Evolutionary conservation across 1,284 basidiomycete species (phyloP), one percentile per base, ranked within the genome.

Genomic region (Ganoderma leucocontextum): DNA sequence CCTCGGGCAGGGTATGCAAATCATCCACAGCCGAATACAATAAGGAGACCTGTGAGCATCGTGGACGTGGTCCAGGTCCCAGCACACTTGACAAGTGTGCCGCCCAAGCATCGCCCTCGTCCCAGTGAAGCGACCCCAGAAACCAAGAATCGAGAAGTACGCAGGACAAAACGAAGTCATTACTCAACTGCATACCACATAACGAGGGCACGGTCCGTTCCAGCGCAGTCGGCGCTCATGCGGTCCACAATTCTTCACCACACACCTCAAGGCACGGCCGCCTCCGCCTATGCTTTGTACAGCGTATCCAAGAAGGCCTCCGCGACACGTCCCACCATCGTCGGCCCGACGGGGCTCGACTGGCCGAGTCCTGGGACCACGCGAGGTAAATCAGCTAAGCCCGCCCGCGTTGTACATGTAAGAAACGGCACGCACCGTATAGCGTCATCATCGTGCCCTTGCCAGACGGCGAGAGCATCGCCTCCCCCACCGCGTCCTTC

Each of bases 241-340:
- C 41, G 41, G 41, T 25, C 47, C 47, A 25, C 47, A 42, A 49
- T 22, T 22, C 47, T 25, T 22, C 4, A 12, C 47, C 47, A 25
- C 22, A 47, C 44, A 10, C 44, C n/a, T 47, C 44, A 5, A 9
- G n/a, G 44, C 44, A 8, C 44, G 19, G 44, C 44, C 22, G 12
- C 47, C 5, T 22, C 22, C 39, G 36, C 15, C 36, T 78, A 94
- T 22, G 92, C 92, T 81, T 94, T 91, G 82, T 95, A 96, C 75
- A 96, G 75, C 52, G 92, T 85, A 79, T 96, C 95, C 76, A 97
- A 81, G 82, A 95, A 96, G 25, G 89, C 87, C 41, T 89, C 87
- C 5, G 95, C 94, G 64, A 99, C 79, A 76, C 95, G 86, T n/a
- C 89, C 89, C 12, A 98, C 92, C 78, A 99, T 89, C n/a, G 89